These are phyloP conservation scores for Komagataella pseudopastoris DNA, from an alignment of 805 yeast genomes.

Conservation along the genomic window DNA sequence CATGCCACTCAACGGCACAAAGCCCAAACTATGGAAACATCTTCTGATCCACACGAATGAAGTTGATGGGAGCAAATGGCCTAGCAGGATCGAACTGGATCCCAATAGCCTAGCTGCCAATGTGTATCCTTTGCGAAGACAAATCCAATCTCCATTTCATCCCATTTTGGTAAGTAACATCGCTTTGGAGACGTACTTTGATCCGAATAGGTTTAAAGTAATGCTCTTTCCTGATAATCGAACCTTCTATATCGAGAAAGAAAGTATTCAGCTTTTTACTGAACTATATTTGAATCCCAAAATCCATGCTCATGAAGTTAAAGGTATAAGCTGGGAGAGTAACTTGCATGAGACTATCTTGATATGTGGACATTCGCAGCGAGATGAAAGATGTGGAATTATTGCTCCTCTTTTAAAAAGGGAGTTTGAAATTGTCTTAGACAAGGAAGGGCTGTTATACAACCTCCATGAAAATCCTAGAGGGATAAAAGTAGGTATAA, in stretches of 20 bases:
- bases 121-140: conserved; percentile 20
- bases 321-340: conserved; percentile 1
- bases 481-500: conserved; percentile 32
- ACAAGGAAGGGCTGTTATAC: conserved; percentile 17
- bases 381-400: conserved; percentile 58
- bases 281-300: conserved; percentile 25
- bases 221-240: conserved; percentile 43
- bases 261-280: conserved; percentile 21
- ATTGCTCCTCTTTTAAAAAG: conserved; percentile 42
- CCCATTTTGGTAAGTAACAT: conserved; percentile 40
- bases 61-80: conserved; percentile 25
- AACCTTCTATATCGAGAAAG: conserved; percentile 9
- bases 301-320: conserved; percentile 1
- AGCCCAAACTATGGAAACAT: conserved; percentile 41
- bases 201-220: conserved; percentile 15
- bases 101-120: conserved; percentile 30
- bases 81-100: conserved; percentile 33
- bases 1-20: conserved; percentile 30
- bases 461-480: conserved; percentile 9
- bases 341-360: conserved; percentile 23
- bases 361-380: conserved; percentile 51
- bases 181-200: conserved; percentile 10
- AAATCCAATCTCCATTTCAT: conserved; percentile 22
- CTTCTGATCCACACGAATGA: conserved; percentile 35
- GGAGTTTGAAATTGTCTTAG: conserved; percentile 34